A percentile compares a stretch with the other conserved stretches of the same genome.
phyloP scores from a whole-genome alignment of 2,329 filamentous ascomycete genomes.

The Alternaria consortialis region DNA sequence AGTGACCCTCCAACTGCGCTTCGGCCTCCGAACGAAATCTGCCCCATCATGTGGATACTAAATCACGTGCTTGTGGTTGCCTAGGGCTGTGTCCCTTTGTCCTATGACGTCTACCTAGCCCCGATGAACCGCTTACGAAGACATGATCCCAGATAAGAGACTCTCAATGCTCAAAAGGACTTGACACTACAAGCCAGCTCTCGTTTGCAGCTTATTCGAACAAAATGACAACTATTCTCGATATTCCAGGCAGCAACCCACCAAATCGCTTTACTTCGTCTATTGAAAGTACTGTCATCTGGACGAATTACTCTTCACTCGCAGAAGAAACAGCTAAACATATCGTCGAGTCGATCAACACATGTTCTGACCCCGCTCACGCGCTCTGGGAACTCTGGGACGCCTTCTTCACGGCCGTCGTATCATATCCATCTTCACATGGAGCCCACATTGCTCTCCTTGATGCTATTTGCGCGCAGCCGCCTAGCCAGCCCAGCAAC shows the following conservation, averaged over 20 bases:
- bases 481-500: not conserved
- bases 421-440: not conserved
- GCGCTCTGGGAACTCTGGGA: slow-evolving; percentile 5
- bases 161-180: not conserved
- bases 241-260: not conserved
- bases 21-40: not conserved
- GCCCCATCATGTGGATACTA: not conserved
- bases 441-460: not conserved
- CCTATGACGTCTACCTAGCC: not conserved
- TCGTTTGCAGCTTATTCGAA: too few relatives aligned
- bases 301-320: not conserved
- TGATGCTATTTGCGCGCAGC: not conserved
- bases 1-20: not conserved
- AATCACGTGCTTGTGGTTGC: not conserved
- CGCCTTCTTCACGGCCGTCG: slow-evolving; percentile 1
- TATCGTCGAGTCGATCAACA: not conserved
- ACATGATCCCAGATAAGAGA: not conserved
- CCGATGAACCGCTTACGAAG: not conserved
- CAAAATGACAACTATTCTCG: not conserved
- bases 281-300: not conserved
- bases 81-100: not conserved
- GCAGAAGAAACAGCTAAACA: not conserved
- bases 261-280: not conserved
- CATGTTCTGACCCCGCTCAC: not conserved
- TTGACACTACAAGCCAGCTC: fast-evolving